phyloP scores from a whole-genome alignment of 139 green algal genomes.

The Tetradesmus lagerheimii region DNA sequence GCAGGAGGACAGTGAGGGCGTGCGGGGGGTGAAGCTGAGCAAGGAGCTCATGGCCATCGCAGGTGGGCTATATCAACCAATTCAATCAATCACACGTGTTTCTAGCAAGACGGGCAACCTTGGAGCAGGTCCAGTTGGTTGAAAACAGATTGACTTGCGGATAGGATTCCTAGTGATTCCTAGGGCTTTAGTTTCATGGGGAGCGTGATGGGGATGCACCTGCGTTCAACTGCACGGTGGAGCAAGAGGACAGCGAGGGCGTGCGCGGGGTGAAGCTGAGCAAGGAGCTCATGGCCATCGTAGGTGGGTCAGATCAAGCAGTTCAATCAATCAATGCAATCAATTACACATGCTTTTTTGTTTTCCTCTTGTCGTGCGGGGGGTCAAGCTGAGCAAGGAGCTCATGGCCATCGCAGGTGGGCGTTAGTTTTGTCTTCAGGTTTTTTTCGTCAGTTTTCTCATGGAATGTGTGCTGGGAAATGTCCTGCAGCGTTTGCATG shows the following conservation, averaged over 20 bases:
- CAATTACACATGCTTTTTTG: too few species aligned
- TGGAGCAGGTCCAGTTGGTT: too few species aligned
- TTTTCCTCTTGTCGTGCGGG: too few species aligned
- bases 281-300: conserved; percentile 95
- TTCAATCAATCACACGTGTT: too few species aligned
- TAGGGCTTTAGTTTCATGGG: too few species aligned
- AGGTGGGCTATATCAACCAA: conserved; percentile 65
- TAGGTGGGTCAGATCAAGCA: conserved; percentile 72
- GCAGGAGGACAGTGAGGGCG: conserved; percentile 77
- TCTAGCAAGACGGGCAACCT: too few species aligned
- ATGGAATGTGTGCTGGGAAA: conserved; percentile 90
- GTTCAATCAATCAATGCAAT: too few species aligned
- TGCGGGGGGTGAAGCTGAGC: conserved; percentile 83
- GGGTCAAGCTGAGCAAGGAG: conserved; percentile 91
- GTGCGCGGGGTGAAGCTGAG: conserved; percentile 83
- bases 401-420: conserved; percentile 93
- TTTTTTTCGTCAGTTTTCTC: too few species aligned
- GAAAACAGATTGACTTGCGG: too few species aligned
- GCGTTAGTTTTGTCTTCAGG: too few species aligned
- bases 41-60: conserved; percentile 96
- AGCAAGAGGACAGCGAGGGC: conserved; percentile 80
- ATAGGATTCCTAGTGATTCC: too few species aligned
- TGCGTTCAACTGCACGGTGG: conserved; percentile 91
- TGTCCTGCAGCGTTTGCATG: conserved; percentile 96
- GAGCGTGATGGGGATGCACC: conserved; percentile 92